phyloP scores from a whole-genome alignment of 805 yeast species.

The Saccharomycopsis fibuligera region DNA sequence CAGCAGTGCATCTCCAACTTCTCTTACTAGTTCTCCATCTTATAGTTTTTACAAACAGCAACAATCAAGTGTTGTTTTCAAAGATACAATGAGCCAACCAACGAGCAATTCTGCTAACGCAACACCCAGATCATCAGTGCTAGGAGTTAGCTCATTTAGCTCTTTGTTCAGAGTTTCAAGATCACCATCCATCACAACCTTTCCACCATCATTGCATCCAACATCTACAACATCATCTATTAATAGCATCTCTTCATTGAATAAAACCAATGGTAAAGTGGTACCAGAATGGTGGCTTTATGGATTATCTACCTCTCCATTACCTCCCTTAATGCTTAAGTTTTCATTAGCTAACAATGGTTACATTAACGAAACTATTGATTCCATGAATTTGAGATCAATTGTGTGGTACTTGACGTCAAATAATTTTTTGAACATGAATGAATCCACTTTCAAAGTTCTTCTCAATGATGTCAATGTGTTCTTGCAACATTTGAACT shows the following conservation, averaged over 20 bases:
- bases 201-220: background rate
- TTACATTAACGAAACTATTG: constrained; percentile 10
- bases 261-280: constrained; percentile 1
- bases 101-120: constrained; percentile 1
- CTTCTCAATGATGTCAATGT: constrained; percentile 11
- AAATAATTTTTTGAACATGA: constrained; percentile 10
- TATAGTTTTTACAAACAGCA: constrained; percentile 3
- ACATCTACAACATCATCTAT: background rate
- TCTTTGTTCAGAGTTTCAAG: constrained; percentile 7
- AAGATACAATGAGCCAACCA: background rate
- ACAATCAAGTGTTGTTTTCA: constrained; percentile 1
- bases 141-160: constrained; percentile 13
- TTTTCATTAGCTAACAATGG: constrained; percentile 10
- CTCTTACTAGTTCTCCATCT: background rate
- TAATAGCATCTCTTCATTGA: background rate
- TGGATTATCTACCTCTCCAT: constrained; percentile 16
- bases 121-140: constrained; percentile 17
- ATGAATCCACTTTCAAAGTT: constrained; percentile 10
- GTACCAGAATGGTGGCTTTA: constrained; percentile 20
- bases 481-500: constrained; percentile 14
- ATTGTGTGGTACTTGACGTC: constrained; percentile 17
- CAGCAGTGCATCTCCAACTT: background rate
- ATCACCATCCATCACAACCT: background rate
- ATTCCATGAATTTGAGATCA: constrained; percentile 14
- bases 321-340: constrained; percentile 18